Conservation (phyloP, 192 early-diverging fungal species). For the Backusella psychrophila region DNA sequence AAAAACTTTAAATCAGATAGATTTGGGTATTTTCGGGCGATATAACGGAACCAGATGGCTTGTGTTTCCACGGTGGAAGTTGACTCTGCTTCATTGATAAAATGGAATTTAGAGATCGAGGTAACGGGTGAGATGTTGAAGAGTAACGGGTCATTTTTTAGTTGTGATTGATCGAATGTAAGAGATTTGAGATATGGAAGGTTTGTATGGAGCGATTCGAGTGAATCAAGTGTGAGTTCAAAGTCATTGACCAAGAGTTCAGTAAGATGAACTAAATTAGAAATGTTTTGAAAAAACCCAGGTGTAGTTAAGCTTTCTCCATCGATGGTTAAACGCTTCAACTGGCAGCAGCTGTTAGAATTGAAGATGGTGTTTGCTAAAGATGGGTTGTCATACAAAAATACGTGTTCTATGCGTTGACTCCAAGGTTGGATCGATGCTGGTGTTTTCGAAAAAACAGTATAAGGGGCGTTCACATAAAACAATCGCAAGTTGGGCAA, state of each 20-base stretch:
- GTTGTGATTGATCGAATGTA: not conserved
- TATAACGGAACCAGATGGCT: not conserved
- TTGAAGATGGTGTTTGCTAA: not conserved
- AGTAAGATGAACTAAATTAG: not conserved
- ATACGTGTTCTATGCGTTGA: not conserved
- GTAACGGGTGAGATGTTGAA: not conserved
- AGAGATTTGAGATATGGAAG: not conserved
- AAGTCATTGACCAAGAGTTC: not conserved
- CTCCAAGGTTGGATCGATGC: not conserved
- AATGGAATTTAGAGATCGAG: not conserved
- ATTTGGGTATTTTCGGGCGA: not conserved
- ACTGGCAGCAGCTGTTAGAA: not conserved
- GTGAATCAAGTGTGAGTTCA: not conserved
- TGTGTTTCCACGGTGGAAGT: not conserved
- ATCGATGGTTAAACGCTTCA: not conserved
- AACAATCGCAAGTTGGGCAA: not conserved
- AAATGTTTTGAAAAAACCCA: not conserved
- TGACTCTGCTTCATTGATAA: not conserved
- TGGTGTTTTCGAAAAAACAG: not conserved
- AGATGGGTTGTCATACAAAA: not conserved
- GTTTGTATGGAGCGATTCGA: not conserved
- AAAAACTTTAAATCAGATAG: not conserved
- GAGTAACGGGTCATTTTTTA: not conserved
- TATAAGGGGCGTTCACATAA: not conserved
- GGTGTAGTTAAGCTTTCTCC: not conserved